Evolutionary conservation across 2,329 filamentous ascomycete species (phyloP).

Genomic region (Diplodia intermedia): DNA sequence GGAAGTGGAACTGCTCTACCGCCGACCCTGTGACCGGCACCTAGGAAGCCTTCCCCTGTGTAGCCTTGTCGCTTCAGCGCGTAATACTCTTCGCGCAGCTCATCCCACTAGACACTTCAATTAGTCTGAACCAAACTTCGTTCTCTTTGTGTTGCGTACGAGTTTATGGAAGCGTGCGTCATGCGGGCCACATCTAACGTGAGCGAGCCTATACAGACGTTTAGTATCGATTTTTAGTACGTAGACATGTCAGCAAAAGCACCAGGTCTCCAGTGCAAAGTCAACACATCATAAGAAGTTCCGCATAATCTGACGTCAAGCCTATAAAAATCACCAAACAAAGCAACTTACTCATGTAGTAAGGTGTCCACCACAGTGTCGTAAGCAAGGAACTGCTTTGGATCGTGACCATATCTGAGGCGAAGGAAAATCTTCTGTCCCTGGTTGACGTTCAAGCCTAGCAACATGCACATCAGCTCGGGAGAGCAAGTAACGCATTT

Average conservation of each 20-base stretch:
- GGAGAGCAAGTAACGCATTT: background rate
- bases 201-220: slow-evolving; percentile 65
- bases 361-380: slow-evolving; percentile 88
- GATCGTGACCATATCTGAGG: slow-evolving; percentile 76
- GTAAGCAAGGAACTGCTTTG: slow-evolving; percentile 76
- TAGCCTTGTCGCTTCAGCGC: slow-evolving; percentile 80
- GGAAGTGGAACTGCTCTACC: slow-evolving; percentile 68
- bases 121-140: background rate
- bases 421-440: slow-evolving; percentile 83
- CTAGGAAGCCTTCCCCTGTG: slow-evolving; percentile 87
- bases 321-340: background rate
- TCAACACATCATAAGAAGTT: background rate
- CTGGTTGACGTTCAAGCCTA: slow-evolving; percentile 75
- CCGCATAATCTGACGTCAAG: background rate
- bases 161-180: slow-evolving; percentile 81
- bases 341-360: slow-evolving; percentile 73
- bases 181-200: slow-evolving; percentile 85
- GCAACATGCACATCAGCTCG: slow-evolving; percentile 4
- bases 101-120: slow-evolving; percentile 68
- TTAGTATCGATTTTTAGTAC: background rate
- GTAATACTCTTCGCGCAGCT: slow-evolving; percentile 85
- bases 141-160: background rate
- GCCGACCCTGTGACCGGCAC: slow-evolving; percentile 75
- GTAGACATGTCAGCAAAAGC: background rate
- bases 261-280: background rate